Percentiles rank a stretch among this genome's conserved stretches.
Evolutionary conservation across 1,139 yeast genomes (phyloP).

Genomic region (Pichia sp.): DNA sequence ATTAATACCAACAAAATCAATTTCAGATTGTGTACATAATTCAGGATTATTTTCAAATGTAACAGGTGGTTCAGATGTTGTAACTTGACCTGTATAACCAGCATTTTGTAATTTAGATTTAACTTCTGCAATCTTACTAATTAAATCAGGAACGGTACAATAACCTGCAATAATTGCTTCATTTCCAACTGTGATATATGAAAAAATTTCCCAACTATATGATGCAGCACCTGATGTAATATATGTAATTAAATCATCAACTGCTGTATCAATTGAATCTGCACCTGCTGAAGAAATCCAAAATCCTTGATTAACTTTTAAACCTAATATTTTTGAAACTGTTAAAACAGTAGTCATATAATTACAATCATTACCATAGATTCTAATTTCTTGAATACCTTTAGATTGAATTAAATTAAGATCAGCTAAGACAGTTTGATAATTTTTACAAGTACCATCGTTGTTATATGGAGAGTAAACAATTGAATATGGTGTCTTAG

Average conservation of each 20-base stretch:
- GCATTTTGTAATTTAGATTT: slow-evolving; percentile 50
- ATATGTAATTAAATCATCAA: slow-evolving; percentile 46
- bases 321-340: slow-evolving; percentile 51
- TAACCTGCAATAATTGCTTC: slow-evolving; percentile 70
- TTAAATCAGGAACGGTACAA: slow-evolving; percentile 51
- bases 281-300: slow-evolving; percentile 66
- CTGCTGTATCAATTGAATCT: slow-evolving; percentile 58
- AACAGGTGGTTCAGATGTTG: slow-evolving; percentile 89
- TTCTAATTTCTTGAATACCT: slow-evolving; percentile 61
- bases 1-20: slow-evolving; percentile 79
- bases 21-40: slow-evolving; percentile 59
- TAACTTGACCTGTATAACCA: slow-evolving; percentile 72
- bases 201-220: slow-evolving; percentile 63
- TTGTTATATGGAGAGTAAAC: slow-evolving; percentile 73
- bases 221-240: slow-evolving; percentile 40
- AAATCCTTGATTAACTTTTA: slow-evolving; percentile 78
- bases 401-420: slow-evolving; percentile 49
- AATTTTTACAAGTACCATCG: slow-evolving; percentile 61
- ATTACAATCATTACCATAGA: slow-evolving; percentile 84
- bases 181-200: slow-evolving; percentile 74
- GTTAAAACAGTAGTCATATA: slow-evolving; percentile 63
- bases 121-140: slow-evolving; percentile 57
- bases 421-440: slow-evolving; percentile 51
- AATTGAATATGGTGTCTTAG: slow-evolving; percentile 26
- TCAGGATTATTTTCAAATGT: slow-evolving; percentile 55